Conservation (phyloP, 1,284 basidiomycete genomes). For the Ustilago vetiveriae region DNA sequence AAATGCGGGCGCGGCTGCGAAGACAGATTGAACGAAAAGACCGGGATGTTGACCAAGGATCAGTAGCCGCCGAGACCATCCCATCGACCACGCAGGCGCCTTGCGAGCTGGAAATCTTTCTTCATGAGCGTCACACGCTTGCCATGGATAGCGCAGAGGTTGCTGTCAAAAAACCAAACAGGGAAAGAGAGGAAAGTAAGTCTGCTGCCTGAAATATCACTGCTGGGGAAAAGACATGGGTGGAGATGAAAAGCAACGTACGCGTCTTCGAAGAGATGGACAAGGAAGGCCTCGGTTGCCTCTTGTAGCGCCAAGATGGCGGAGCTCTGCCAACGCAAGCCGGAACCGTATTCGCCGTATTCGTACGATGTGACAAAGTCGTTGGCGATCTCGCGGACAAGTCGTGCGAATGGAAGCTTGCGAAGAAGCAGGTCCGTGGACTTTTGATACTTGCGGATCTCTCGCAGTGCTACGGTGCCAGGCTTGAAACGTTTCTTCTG, state of each 20-base stretch:
- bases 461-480: slow-evolving; percentile 65
- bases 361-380: slow-evolving; percentile 64
- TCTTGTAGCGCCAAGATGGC: slow-evolving; percentile 66
- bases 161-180: slow-evolving; percentile 30
- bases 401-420: slow-evolving; percentile 65
- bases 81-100: slow-evolving; percentile 64
- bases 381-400: slow-evolving; percentile 65
- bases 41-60: neutral
- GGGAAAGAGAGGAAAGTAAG: neutral
- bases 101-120: slow-evolving; percentile 65
- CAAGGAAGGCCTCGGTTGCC: slow-evolving; percentile 65
- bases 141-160: slow-evolving; percentile 65
- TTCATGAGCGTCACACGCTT: slow-evolving; percentile 67
- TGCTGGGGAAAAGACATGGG: too few species aligned
- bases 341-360: slow-evolving; percentile 52
- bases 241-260: too few species aligned
- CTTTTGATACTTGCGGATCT: slow-evolving; percentile 66
- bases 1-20: neutral
- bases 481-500: slow-evolving; percentile 58
- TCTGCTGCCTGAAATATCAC: too few species aligned
- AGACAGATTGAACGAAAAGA: neutral
- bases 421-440: slow-evolving; percentile 65
- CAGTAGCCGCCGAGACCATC: slow-evolving; percentile 63
- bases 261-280: slow-evolving; percentile 67
- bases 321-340: slow-evolving; percentile 65